phyloP scores from a whole-genome alignment of 257 asterid genomes.

The Verbena officinalis region DNA sequence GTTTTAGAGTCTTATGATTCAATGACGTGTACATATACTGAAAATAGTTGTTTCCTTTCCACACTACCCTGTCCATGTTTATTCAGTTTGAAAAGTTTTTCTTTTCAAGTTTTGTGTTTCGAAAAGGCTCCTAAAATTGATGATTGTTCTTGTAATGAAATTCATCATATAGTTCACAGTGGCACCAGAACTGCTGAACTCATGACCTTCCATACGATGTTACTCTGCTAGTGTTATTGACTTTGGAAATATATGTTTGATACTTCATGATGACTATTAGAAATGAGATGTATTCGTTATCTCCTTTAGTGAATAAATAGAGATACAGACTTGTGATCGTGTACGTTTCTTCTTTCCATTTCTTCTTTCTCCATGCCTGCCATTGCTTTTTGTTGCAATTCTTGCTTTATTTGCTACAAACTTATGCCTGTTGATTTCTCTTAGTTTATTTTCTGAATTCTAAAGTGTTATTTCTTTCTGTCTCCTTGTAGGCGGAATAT shows the following conservation, averaged over 20 bases:
- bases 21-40: background rate
- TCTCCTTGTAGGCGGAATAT: constrained; percentile 65
- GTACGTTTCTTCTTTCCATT: constrained; percentile 2
- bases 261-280: background rate
- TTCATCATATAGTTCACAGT: background rate
- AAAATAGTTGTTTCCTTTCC: constrained; percentile 5
- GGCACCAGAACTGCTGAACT: background rate
- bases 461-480: constrained; percentile 17
- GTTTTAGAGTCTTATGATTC: constrained; percentile 16
- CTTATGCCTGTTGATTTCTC: constrained; percentile 11
- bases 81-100: constrained; percentile 3
- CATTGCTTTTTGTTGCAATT: constrained; percentile 5
- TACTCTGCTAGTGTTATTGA: background rate
- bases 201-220: background rate
- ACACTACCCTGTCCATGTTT: constrained; percentile 7
- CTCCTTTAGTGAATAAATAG: background rate
- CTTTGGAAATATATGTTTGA: background rate
- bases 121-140: constrained; percentile 14
- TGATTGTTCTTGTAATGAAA: background rate
- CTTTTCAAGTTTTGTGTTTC: constrained; percentile 4
- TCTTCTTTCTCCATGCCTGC: background rate
- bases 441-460: constrained; percentile 12
- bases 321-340: constrained; percentile 7
- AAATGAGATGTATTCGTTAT: background rate
- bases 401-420: background rate